Evolutionary conservation across 2,329 filamentous ascomycete genomes (phyloP).

Genomic region (Apiospora marii): DNA sequence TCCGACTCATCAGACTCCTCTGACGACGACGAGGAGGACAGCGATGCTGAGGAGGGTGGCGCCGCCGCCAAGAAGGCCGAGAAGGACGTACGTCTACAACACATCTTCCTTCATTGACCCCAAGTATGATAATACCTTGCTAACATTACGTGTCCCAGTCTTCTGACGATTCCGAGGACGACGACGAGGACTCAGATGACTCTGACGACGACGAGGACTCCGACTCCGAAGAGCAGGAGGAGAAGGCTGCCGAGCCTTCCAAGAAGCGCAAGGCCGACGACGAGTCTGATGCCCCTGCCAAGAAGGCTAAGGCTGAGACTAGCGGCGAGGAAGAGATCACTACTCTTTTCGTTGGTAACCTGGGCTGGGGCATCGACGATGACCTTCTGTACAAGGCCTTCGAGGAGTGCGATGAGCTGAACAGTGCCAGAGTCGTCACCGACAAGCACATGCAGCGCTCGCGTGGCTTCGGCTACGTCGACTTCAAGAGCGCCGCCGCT

Average conservation of each 20-base stretch:
- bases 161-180: conserved; percentile 37
- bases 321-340: conserved; percentile 51
- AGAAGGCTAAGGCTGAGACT: conserved; percentile 73
- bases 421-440: conserved; percentile 80
- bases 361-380: conserved; percentile 92
- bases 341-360: conserved; percentile 88
- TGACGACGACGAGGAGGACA: conserved; percentile 36
- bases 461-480: conserved; percentile 93
- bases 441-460: conserved; percentile 83
- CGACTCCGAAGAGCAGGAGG: conserved; percentile 48
- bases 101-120: background rate
- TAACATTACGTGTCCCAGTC: conserved; percentile 32
- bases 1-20: conserved; percentile 47
- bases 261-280: conserved; percentile 76
- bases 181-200: conserved; percentile 36
- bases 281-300: conserved; percentile 56
- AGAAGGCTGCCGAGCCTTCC: conserved; percentile 49
- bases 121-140: background rate
- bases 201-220: conserved; percentile 45
- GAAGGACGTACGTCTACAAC: conserved; percentile 31
- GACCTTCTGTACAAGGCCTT: conserved; percentile 83
- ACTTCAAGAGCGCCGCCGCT: conserved; percentile 74
- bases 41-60: conserved; percentile 35
- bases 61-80: conserved; percentile 36
- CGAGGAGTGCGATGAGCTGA: conserved; percentile 77